Evolutionary conservation across 2,329 filamentous ascomycete species (phyloP).

Genomic region (Venturia pyrina): DNA sequence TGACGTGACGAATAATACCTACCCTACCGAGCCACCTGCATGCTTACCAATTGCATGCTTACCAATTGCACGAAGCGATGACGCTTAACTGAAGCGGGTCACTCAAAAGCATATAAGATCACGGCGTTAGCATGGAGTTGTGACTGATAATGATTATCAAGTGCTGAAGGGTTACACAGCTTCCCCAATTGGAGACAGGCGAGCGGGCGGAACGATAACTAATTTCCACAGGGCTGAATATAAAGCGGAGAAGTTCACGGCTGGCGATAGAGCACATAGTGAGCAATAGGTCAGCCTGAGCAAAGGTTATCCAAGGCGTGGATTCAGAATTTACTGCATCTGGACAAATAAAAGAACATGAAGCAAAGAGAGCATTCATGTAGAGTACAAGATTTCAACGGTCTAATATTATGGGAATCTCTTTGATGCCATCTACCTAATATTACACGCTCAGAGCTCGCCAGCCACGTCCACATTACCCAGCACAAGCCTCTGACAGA

Average conservation of each 20-base stretch:
- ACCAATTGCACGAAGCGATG: not conserved
- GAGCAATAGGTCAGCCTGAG: too few relatives aligned
- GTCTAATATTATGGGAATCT: not conserved
- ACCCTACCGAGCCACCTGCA: not conserved
- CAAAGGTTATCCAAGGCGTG: too few relatives aligned
- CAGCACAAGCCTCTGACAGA: not conserved
- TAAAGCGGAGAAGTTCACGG: too few relatives aligned
- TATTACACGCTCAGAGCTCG: not conserved
- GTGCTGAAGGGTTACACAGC: not conserved
- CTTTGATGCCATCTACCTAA: not conserved
- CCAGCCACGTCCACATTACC: not conserved
- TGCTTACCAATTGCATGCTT: not conserved
- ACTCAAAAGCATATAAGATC: not conserved
- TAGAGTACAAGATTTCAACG: too few relatives aligned
- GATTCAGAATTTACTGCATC: too few relatives aligned
- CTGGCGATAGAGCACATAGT: too few relatives aligned
- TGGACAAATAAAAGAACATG: too few relatives aligned
- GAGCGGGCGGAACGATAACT: not conserved
- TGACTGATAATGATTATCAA: not conserved
- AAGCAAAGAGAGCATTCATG: too few relatives aligned
- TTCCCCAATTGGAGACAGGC: not conserved
- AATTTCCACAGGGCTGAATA: not conserved
- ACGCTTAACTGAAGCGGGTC: not conserved
- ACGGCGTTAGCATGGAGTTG: not conserved
- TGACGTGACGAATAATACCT: not conserved